Evolutionary conservation across 2,329 filamentous ascomycete species (phyloP).

Genomic region (Pleomassaria siparia): DNA sequence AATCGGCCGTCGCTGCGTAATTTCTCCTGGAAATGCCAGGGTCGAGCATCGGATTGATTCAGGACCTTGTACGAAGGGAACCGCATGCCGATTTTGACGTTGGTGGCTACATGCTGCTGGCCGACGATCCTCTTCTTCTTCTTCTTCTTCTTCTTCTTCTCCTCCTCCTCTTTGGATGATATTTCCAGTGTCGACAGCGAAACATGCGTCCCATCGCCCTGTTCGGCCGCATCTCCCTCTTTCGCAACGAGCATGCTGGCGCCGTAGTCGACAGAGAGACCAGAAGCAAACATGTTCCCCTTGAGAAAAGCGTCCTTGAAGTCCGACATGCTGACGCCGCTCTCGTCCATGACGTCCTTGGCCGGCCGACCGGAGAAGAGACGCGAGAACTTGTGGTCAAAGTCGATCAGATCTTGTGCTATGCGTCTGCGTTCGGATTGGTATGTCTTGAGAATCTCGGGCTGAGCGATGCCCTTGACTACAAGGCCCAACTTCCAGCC

Average conservation of each 20-base stretch:
- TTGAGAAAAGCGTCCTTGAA: slow-evolving; percentile 65
- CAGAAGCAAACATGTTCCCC: slow-evolving; percentile 62
- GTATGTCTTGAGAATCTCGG: slow-evolving; percentile 54
- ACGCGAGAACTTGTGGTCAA: slow-evolving; percentile 52
- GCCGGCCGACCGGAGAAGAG: slow-evolving; percentile 54
- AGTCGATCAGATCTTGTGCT: slow-evolving; percentile 65
- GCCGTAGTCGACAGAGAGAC: slow-evolving; percentile 61
- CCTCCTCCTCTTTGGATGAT: too few relatives aligned
- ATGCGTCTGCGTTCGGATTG: slow-evolving; percentile 58
- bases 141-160: too few relatives aligned
- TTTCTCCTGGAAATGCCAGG: slow-evolving; percentile 61
- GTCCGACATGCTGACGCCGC: slow-evolving; percentile 62
- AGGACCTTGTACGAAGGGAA: slow-evolving; percentile 62
- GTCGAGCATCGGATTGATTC: slow-evolving; percentile 57
- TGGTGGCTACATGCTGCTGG: slow-evolving; percentile 48
- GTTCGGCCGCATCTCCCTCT: slow-evolving; percentile 44
- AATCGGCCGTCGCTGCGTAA: slow-evolving; percentile 61
- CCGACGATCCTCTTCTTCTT: slow-evolving; percentile 23
- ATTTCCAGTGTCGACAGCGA: slow-evolving; percentile 4
- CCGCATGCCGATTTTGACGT: slow-evolving; percentile 57
- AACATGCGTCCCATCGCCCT: slow-evolving; percentile 53
- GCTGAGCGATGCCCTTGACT: slow-evolving; percentile 45
- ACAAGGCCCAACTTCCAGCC: slow-evolving; percentile 59
- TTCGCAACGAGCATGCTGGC: slow-evolving; percentile 59
- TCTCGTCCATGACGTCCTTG: slow-evolving; percentile 61